Conservation (phyloP, 164 flowering plant genomes). For the Tinospora cordifolia region DNA sequence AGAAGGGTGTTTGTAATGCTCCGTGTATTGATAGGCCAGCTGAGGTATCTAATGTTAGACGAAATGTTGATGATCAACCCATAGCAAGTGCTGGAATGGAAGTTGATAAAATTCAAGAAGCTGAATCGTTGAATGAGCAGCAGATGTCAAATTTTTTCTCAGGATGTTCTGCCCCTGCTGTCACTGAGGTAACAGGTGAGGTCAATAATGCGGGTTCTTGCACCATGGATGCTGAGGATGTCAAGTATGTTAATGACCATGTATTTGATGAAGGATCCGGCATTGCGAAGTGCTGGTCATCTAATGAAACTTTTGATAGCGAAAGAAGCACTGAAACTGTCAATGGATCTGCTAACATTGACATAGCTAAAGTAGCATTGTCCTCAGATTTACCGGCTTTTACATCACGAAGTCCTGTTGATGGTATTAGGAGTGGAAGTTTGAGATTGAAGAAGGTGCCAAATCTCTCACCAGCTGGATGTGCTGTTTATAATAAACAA, state of each 20-base stretch:
- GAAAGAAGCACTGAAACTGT: conserved; percentile 30
- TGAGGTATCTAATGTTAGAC: conserved; percentile 13
- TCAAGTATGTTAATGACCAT: conserved; percentile 16
- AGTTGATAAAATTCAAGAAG: conserved; percentile 16
- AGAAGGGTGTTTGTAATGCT: conserved; percentile 15
- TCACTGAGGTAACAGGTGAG: conserved; percentile 42
- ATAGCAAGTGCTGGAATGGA: conserved; percentile 25
- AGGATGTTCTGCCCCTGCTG: conserved; percentile 48
- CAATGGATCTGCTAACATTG: conserved; percentile 17
- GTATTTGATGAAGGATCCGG: conserved; percentile 54
- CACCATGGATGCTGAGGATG: conserved; percentile 27
- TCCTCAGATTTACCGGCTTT: conserved; percentile 17
- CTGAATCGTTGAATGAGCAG: conserved; percentile 33
- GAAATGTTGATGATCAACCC: conserved; percentile 16
- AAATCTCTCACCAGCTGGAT: conserved; percentile 15
- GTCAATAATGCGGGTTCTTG: conserved; percentile 33
- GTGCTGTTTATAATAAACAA: conserved; percentile 11
- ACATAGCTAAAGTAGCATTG: conserved; percentile 12
- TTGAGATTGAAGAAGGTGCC: conserved; percentile 28
- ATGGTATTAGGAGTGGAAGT: conserved; percentile 30
- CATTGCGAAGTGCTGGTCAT: conserved; percentile 44
- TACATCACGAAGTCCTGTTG: conserved; percentile 26
- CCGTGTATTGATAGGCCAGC: conserved; percentile 18
- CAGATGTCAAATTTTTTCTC: conserved; percentile 50
- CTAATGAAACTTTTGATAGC: conserved; percentile 38